phyloP scores from a whole-genome alignment of 345 rosid species.

The Aethionema arabicum region DNA sequence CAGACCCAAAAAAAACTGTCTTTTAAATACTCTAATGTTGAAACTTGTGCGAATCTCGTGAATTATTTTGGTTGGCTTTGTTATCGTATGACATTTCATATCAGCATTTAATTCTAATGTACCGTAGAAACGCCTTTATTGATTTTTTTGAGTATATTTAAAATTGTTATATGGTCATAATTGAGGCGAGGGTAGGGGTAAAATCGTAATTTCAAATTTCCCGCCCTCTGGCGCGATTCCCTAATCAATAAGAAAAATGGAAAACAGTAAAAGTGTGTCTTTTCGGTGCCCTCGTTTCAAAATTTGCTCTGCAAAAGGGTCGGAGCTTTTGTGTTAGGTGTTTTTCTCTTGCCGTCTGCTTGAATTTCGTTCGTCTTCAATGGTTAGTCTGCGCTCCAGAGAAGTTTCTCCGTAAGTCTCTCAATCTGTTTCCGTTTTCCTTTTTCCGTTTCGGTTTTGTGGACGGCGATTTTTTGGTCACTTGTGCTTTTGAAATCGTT shows the following conservation, averaged over 20 bases:
- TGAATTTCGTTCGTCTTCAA: conserved; percentile 3
- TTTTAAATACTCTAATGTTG: neutral
- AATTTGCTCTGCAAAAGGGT: conserved; percentile 23
- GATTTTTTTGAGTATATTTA: no score
- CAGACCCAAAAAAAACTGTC: conserved; percentile 22
- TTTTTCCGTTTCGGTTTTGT: neutral
- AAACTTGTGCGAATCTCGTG: conserved; percentile 15
- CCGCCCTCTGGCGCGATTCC: conserved; percentile 36
- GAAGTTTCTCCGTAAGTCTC: conserved; percentile 18
- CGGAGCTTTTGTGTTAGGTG: conserved; percentile 21
- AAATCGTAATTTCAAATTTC: conserved; percentile 1
- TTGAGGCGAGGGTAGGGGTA: neutral
- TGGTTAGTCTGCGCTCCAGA: conserved; percentile 26
- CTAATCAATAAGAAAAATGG: conserved; percentile 17
- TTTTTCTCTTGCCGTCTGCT: conserved; percentile 26
- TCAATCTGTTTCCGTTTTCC: neutral
- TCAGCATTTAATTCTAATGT: neutral
- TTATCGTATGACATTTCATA: neutral
- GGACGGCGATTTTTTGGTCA: conserved; percentile 12
- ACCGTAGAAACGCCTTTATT: neutral
- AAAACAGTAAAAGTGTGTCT: conserved; percentile 18
- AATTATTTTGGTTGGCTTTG: neutral
- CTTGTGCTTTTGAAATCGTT: conserved; percentile 1
- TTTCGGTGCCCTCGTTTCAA: conserved; percentile 26
- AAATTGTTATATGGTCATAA: no score